Evolutionary conservation across 2,329 filamentous ascomycete species (phyloP).

Genomic region (Penicillium vulpinum): DNA sequence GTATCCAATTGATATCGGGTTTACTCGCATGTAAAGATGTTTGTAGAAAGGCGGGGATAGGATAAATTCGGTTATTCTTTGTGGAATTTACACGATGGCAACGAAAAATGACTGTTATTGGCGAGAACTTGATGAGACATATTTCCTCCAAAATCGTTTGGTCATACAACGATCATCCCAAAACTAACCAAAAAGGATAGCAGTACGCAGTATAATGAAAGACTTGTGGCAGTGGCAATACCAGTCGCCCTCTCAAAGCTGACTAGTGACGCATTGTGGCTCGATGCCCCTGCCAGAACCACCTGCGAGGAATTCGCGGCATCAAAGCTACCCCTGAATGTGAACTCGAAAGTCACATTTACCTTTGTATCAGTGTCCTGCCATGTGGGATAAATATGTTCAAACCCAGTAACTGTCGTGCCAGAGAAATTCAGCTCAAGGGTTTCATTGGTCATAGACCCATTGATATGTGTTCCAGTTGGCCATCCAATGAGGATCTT

Average conservation of each 20-base stretch:
- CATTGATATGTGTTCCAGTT: conserved; percentile 5
- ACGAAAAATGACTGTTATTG: background rate
- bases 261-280: conserved; percentile 2
- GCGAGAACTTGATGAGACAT: background rate
- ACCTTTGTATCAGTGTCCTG: background rate
- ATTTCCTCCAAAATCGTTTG: background rate
- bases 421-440: conserved; percentile 6
- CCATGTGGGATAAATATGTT: background rate
- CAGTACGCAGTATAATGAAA: background rate
- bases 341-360: conserved; percentile 7
- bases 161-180: background rate
- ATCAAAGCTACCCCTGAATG: conserved; percentile 4
- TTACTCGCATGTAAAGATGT: background rate
- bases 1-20: too few relatives aligned
- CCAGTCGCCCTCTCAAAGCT: conserved; percentile 4
- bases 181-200: background rate
- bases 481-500: conserved; percentile 4
- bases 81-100: accelerated
- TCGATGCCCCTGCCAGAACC: conserved; percentile 2
- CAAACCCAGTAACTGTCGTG: background rate
- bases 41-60: background rate
- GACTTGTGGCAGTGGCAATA: background rate
- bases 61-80: too few relatives aligned
- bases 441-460: conserved; percentile 12
- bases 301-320: conserved; percentile 8